Evolutionary conservation across 257 asterid species (phyloP).

Genomic region (Solanum virginianum): DNA sequence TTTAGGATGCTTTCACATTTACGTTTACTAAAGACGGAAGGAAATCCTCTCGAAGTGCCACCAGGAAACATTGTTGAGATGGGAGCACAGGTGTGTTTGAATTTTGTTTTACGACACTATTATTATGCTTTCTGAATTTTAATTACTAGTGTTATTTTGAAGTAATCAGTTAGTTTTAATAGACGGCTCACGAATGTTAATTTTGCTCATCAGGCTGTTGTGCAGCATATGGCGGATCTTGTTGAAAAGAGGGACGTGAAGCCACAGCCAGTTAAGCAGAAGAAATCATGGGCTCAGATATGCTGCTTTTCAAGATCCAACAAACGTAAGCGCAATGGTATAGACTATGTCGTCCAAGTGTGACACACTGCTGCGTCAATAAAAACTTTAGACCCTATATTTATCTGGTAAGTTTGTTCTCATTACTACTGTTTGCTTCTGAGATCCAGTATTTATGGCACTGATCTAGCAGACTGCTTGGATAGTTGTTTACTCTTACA

Average conservation of each 20-base stretch:
- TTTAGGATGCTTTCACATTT: constrained; percentile 60
- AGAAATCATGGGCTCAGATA: constrained; percentile 69
- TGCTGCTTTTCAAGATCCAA: constrained; percentile 62
- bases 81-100: constrained; percentile 59
- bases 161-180: background rate
- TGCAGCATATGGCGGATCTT: constrained; percentile 67
- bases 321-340: constrained; percentile 57
- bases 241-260: constrained; percentile 57
- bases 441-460: background rate
- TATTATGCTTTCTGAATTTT: background rate
- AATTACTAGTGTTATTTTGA: background rate
- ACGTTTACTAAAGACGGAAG: constrained; percentile 52
- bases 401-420: constrained; percentile 17
- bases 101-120: background rate
- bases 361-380: background rate
- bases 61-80: constrained; percentile 37
- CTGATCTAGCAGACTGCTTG: background rate
- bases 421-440: background rate
- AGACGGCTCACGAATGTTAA: background rate
- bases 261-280: constrained; percentile 50
- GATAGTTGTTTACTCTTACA: background rate
- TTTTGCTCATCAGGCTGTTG: constrained; percentile 48
- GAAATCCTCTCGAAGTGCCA: constrained; percentile 68
- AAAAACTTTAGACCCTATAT: background rate
- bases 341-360: constrained; percentile 29